Evolutionary conservation across 352 stramenopile species (phyloP).

Genomic region (Phytophthora pluvialis): DNA sequence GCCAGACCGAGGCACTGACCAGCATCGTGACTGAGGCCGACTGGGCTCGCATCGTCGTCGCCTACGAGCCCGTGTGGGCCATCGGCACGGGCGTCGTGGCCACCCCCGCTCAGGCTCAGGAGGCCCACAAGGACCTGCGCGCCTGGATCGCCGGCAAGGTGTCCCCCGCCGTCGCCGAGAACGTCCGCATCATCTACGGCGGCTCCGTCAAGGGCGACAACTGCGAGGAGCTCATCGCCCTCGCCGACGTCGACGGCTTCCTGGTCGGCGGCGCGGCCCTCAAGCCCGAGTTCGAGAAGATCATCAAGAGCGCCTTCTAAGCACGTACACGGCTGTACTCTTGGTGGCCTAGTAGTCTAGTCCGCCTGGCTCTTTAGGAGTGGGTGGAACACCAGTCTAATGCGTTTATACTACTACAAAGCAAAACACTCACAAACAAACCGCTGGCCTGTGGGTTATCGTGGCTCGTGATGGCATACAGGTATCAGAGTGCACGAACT

Average conservation of each 20-base stretch:
- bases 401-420: constrained; percentile 19
- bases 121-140: constrained; percentile 81
- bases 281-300: constrained; percentile 91
- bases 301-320: constrained; percentile 59
- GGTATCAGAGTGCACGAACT: no score
- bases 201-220: constrained; percentile 90
- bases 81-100: constrained; percentile 95
- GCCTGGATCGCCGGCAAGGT: constrained; percentile 68
- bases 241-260: constrained; percentile 88
- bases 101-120: constrained; percentile 93
- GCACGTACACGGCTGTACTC: background rate
- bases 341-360: constrained; percentile 5
- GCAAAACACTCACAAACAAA: constrained; percentile 3
- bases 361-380: constrained; percentile 7
- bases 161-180: constrained; percentile 56
- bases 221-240: constrained; percentile 81
- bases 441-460: no score
- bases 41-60: constrained; percentile 88
- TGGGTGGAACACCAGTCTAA: background rate
- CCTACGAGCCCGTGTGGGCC: constrained; percentile 96
- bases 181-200: constrained; percentile 86
- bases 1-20: constrained; percentile 93
- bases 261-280: constrained; percentile 90
- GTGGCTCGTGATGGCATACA: no score
- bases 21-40: constrained; percentile 82